Percentiles rank a stretch among this genome's conserved stretches.
Evolutionary conservation across 768 basidiomycete genomes (phyloP).

Genomic region (Leccinum broughii): DNA sequence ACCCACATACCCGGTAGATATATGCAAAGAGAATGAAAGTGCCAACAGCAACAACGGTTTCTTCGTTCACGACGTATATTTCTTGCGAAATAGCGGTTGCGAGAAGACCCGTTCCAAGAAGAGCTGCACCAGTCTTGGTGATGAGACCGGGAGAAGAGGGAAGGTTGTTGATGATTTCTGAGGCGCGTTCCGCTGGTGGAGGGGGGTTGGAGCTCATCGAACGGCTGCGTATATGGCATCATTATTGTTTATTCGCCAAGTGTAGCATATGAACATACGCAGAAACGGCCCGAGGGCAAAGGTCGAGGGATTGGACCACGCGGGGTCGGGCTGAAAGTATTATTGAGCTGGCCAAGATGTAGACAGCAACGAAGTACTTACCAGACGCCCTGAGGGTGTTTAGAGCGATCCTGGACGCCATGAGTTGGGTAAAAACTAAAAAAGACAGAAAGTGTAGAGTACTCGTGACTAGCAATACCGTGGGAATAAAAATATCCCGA

Average conservation of each 20-base stretch:
- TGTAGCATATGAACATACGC: constrained; percentile 39
- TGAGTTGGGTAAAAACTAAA: constrained; percentile 23
- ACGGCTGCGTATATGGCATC: constrained; percentile 45
- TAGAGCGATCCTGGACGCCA: constrained; percentile 74
- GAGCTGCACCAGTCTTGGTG: constrained; percentile 92
- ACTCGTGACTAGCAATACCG: constrained; percentile 16
- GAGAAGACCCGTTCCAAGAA: constrained; percentile 85
- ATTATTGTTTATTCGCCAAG: constrained; percentile 7
- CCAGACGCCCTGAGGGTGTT: constrained; percentile 63
- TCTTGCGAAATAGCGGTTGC: constrained; percentile 96
- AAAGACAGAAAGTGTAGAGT: constrained; percentile 9
- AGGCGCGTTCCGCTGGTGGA: constrained; percentile 84
- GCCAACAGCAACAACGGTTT: constrained; percentile 85
- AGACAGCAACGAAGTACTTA: constrained; percentile 27
- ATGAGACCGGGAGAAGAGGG: constrained; percentile 84
- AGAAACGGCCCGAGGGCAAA: constrained; percentile 44
- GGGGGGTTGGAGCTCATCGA: constrained; percentile 65
- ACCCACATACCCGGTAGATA: constrained; percentile 67
- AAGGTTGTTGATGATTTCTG: constrained; percentile 85
- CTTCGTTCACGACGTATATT: constrained; percentile 97
- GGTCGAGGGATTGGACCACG: constrained; percentile 32
- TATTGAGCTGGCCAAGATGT: neutral
- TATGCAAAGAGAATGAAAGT: constrained; percentile 81
- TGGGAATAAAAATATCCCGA: constrained; percentile 36
- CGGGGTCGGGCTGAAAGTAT: constrained; percentile 51